A percentile compares a stretch with the other conserved stretches of the same genome.
Conservation (phyloP, 345 rosid genomes). For the Stellera chamaejasme region DNA sequence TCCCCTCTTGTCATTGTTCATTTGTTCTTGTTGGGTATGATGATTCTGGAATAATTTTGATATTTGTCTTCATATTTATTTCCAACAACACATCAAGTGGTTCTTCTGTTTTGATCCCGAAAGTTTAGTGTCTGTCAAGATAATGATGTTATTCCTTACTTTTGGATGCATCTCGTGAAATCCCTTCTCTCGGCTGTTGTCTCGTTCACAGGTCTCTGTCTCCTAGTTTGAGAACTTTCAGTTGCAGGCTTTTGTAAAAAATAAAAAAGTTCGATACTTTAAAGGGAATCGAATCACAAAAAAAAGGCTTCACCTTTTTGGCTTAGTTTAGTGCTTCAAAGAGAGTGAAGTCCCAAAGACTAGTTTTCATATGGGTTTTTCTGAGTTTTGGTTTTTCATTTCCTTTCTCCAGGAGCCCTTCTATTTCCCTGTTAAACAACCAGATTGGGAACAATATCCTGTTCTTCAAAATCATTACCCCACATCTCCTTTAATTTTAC, state of each 20-base stretch:
- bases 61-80: too few species aligned
- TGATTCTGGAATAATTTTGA: background rate
- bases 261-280: background rate
- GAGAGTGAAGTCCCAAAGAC: conserved; percentile 2
- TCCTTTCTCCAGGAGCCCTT: background rate
- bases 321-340: background rate
- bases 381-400: background rate
- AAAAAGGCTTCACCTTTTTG: conserved; percentile 10
- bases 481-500: conserved; percentile 11
- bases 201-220: conserved; percentile 3
- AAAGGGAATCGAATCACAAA: conserved; percentile 22
- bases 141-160: conserved; percentile 24
- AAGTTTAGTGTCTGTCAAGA: conserved; percentile 7
- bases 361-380: conserved; percentile 1
- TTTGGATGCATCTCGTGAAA: conserved; percentile 5
- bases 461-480: conserved; percentile 20
- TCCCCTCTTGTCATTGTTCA: background rate
- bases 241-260: conserved; percentile 8
- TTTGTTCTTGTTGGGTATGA: background rate
- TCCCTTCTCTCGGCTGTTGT: conserved; percentile 9
- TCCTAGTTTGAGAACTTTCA: conserved; percentile 20
- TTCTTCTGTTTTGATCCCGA: background rate
- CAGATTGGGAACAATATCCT: conserved; percentile 11
- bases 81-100: too few species aligned
- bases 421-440: conserved; percentile 22